Conservation (phyloP, 148 eudicot species). For the Rhododendron williamsianum region DNA sequence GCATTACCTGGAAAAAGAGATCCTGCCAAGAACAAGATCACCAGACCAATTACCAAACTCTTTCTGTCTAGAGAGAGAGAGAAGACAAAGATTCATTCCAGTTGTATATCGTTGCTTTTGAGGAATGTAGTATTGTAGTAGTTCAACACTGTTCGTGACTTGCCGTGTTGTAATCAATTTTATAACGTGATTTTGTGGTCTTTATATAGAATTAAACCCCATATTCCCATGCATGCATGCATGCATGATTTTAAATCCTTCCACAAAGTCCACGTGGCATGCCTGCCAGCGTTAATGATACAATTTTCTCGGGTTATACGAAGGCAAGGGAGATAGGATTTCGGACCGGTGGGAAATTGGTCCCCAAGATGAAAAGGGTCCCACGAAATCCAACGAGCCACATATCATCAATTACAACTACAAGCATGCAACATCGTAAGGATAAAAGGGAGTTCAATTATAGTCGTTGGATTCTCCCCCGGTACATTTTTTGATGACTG, state of each 20-base stretch:
- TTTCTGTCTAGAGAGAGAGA: slow-evolving; percentile 16
- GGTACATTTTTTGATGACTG: slow-evolving; percentile 18
- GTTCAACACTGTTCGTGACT: slow-evolving; percentile 27
- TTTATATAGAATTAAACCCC: neutral
- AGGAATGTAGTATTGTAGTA: slow-evolving; percentile 37
- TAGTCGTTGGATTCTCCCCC: slow-evolving; percentile 3
- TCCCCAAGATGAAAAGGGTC: slow-evolving; percentile 16
- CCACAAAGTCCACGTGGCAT: slow-evolving; percentile 43
- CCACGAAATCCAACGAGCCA: slow-evolving; percentile 38
- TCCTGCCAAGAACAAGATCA: slow-evolving; percentile 19
- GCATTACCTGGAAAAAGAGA: slow-evolving; percentile 36
- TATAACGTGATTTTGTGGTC: neutral
- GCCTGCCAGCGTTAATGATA: slow-evolving; percentile 30
- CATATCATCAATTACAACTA: slow-evolving; percentile 18
- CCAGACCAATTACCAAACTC: slow-evolving; percentile 28
- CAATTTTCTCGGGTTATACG: neutral
- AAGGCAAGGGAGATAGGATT: neutral
- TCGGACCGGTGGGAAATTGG: slow-evolving; percentile 12
- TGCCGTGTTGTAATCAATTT: neutral
- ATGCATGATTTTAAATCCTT: slow-evolving; percentile 29
- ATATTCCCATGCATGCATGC: slow-evolving; percentile 37
- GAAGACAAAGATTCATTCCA: slow-evolving; percentile 26
- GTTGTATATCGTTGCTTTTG: slow-evolving; percentile 57
- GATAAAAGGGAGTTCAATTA: slow-evolving; percentile 15
- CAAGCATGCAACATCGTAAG: neutral